Conservation (phyloP, 805 yeast species). For the Kregervanrija delftensis region DNA sequence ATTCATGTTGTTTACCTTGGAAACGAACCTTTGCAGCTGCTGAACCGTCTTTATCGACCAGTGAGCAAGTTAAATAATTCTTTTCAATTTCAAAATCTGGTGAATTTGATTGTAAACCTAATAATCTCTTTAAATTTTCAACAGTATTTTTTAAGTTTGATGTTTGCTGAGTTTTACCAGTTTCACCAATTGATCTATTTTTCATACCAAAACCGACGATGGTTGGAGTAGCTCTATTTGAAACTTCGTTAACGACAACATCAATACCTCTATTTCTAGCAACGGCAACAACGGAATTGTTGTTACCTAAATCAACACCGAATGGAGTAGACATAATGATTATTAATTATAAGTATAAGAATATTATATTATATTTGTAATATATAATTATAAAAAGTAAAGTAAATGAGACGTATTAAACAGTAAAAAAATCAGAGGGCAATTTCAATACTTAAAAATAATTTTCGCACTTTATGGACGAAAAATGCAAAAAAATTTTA, state of each 20-base stretch:
- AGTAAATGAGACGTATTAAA: no score
- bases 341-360: not conserved
- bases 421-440: no score
- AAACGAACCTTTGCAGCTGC: conserved; percentile 83
- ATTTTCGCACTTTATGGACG: no score
- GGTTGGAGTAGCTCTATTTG: conserved; percentile 92
- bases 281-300: conserved; percentile 88
- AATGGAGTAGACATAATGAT: conserved; percentile 79
- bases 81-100: conserved; percentile 74
- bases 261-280: conserved; percentile 99
- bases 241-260: conserved; percentile 95
- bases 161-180: conserved; percentile 93
- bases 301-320: conserved; percentile 97
- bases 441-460: no score
- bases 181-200: conserved; percentile 90
- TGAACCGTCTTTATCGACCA: conserved; percentile 66
- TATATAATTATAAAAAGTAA: no score
- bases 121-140: conserved; percentile 85
- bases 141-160: conserved; percentile 96
- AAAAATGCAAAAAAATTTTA: no score
- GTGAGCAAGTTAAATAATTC: conserved; percentile 64
- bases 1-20: conserved; percentile 69
- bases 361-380: no score
- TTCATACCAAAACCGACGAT: conserved; percentile 84
- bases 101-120: conserved; percentile 70